Evolutionary conservation across 1,284 basidiomycete genomes (phyloP), one percentile per base, ranked within the genome.

Genomic region (Cryptococcus sp.): DNA sequence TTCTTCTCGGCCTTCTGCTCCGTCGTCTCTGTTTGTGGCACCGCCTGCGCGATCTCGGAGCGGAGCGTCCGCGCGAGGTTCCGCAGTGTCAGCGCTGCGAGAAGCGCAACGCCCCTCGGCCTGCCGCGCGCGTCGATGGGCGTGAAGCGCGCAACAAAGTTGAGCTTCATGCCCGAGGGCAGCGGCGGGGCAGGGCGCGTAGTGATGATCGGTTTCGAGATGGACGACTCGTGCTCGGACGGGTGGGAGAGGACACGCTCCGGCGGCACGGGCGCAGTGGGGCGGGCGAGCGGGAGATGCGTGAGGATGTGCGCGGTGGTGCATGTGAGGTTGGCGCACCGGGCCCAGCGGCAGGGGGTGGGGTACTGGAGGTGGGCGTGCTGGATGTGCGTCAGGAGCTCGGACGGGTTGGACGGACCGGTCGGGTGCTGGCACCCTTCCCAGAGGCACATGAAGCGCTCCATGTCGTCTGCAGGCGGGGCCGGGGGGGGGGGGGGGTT

Each of bases 41-140:
- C 38, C 15, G 65, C 61, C 6, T 58, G 50, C 1, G 63, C 58
- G 13, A 73, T 60, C 56, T 76, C 73, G 8, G 59, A 52, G 24
- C 66, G 58, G 5, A 77, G 59, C 40, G 60, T 62, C 43, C 68
- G 63, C 4, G 76, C 68, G 18, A 76, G 64, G 42, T 75, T 75
- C n/a, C 76, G 69, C 4, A 78, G 52, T 3, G 71, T 55, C 37
- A 77, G 60, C 3, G 74, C 68, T 5, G 74, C 54, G 18, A 76
- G 65, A 60, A 76, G 72, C 0, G 76, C 54, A 2, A 56, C 55
- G 23, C 76, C 76, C 4, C 63, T 65, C 1, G 76, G 75, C n/a
- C 61, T 54, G 2, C 64, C 47, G 6, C 58, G 51, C 15, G 52
- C 46, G 46, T 73, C 73, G 4, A 52, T 37, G 7, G 65, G 63